Conservation (phyloP, 306 rosid species). For the Citrullus amarus region DNA sequence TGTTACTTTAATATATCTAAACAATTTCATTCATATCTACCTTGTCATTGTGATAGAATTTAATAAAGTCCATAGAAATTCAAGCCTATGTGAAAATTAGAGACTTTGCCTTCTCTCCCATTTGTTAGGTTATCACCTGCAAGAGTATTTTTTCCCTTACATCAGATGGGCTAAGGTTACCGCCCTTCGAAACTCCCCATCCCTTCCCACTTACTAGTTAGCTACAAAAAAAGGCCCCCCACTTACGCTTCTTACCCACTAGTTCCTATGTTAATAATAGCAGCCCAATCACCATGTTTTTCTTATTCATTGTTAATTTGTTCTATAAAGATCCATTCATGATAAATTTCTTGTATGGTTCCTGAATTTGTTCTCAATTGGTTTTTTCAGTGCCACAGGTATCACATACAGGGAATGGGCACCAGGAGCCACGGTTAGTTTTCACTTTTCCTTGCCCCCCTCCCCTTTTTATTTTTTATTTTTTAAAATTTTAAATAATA, state of each 20-base stretch:
- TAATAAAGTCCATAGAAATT: neutral
- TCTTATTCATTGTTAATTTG: neutral
- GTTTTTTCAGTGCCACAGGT: constrained; percentile 61
- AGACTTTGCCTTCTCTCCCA: neutral
- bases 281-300: neutral
- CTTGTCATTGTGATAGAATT: neutral
- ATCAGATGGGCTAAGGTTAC: no score
- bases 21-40: neutral
- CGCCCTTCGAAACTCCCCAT: no score
- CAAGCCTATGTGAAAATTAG: neutral
- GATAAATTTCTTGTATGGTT: neutral
- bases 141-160: neutral
- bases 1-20: neutral
- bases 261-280: neutral
- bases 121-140: neutral
- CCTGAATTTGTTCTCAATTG: constrained; percentile 20
- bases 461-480: neutral
- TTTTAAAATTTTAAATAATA: no score
- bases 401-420: constrained; percentile 97
- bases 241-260: neutral
- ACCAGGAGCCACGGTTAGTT: constrained; percentile 86
- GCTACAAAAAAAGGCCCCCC: neutral
- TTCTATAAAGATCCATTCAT: neutral
- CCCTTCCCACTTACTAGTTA: neutral
- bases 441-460: neutral